Evolutionary conservation across 305 asterid species (phyloP), one percentile per base, ranked within the genome.

Genomic region (Fraxinus albicans): DNA sequence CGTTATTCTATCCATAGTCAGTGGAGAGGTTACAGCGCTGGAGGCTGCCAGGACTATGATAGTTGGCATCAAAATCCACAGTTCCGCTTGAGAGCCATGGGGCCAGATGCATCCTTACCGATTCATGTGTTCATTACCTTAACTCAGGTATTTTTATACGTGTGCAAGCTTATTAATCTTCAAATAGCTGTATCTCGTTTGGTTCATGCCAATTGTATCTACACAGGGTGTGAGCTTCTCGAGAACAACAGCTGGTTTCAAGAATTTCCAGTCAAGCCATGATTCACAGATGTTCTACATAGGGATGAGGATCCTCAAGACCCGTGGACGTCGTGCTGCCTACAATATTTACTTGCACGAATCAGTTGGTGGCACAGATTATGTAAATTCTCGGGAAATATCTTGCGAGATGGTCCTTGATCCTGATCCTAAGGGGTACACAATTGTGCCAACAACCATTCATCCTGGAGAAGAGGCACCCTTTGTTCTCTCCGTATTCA

Each of bases 391-490:
- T 81, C 91, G 99, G 77, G 99, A 97, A 90, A 95, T 97, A 90
- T 97, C 99, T 0, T 97, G 99, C 38, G 99, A 97, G 83, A 97
- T 97, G 99, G 99, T 95, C 83, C 92, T 97, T 40, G 98, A 97
- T 73, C 99, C 99, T 47, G 99, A 95, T 81, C 99, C 99, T 2
- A 95, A 86, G 90, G 99, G 99, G 21, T 97, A 95, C 90, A 97
- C 99, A 0, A 95, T 97, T 83, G 98, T 97, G 60, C 99, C 99
- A 0, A 95, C 99, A 38, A 97, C 99, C 0, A 94, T 97, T 85
- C 98, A 97, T 87, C 99, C 99, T 3, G 99, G 99, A 44, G 99
- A 97, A 91, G 99, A 97, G 90, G 99, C 99, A 0, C 99, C 99
- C 17, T 94, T 97, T 83, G 98, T 95, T 75, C 98, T 97, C 34